These are phyloP conservation scores for Venturia nashicola DNA, from an alignment of 2,329 filamentous ascomycete genomes.

Conservation along the genomic window DNA sequence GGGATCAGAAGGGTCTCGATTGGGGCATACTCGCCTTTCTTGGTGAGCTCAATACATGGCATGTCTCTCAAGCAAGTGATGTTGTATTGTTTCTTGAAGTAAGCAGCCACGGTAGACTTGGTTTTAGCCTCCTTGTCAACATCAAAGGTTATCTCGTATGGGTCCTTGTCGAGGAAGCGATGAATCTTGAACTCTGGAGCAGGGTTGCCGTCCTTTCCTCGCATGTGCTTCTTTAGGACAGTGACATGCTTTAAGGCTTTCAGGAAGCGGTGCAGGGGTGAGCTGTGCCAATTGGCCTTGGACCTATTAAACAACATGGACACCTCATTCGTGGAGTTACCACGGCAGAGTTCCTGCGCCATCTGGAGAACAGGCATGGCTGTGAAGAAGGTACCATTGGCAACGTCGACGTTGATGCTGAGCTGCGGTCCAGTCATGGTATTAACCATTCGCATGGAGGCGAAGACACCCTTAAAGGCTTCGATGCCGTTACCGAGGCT, in stretches of 20 bases:
- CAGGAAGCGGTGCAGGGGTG: not conserved
- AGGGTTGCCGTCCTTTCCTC: not conserved
- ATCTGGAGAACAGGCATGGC: not conserved
- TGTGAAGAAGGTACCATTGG: conserved; percentile 76
- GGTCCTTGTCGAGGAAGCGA: conserved; percentile 48
- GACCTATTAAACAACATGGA: not conserved
- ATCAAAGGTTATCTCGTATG: conserved; percentile 23
- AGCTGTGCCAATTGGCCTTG: conserved; percentile 5
- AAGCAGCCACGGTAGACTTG: conserved; percentile 44
- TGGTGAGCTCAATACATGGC: conserved; percentile 48
- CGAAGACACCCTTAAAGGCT: conserved; percentile 81
- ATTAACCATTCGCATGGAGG: conserved; percentile 67
- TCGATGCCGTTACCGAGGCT: conserved; percentile 56
- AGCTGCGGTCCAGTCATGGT: conserved; percentile 44
- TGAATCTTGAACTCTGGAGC: conserved; percentile 12
- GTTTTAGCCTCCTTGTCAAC: conserved; percentile 21
- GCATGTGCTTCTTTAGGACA: conserved; percentile 6
- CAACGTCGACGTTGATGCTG: conserved; percentile 78
- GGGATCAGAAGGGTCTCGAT: conserved; percentile 6
- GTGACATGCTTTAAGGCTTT: conserved; percentile 7
- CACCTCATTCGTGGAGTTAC: not conserved
- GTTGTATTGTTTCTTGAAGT: conserved; percentile 42
- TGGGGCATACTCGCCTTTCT: conserved; percentile 33
- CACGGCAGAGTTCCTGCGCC: not conserved
- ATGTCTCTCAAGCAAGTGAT: conserved; percentile 26